Evolutionary conservation across 768 basidiomycete genomes (phyloP).

Genomic region (Rhizopogon rudus): DNA sequence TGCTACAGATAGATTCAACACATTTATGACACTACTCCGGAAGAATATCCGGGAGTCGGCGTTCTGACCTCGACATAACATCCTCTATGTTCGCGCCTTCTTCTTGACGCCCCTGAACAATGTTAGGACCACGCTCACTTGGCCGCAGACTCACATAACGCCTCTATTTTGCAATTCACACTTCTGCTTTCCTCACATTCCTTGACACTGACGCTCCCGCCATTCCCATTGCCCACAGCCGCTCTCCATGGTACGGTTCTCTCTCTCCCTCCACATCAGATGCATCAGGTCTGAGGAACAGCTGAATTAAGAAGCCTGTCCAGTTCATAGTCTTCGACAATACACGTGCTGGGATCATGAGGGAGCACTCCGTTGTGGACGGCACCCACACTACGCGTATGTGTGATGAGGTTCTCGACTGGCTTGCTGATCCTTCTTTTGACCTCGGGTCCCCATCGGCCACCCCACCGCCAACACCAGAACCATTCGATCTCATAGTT

Average conservation of each 20-base stretch:
- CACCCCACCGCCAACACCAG: constrained; percentile 27
- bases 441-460: constrained; percentile 45
- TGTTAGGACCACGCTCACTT: constrained; percentile 61
- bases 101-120: background rate
- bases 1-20: constrained; percentile 62
- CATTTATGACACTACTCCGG: constrained; percentile 60
- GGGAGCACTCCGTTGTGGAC: constrained; percentile 92
- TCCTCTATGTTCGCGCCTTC: background rate
- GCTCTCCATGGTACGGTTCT: constrained; percentile 63
- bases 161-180: constrained; percentile 71
- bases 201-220: constrained; percentile 57
- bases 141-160: constrained; percentile 55
- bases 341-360: constrained; percentile 78
- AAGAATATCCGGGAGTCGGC: constrained; percentile 70
- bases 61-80: constrained; percentile 67
- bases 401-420: constrained; percentile 63
- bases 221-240: constrained; percentile 56
- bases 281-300: constrained; percentile 57
- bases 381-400: constrained; percentile 77
- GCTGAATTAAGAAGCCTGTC: constrained; percentile 88
- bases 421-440: constrained; percentile 55
- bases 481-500: constrained; percentile 53
- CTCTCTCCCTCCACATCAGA: constrained; percentile 9
- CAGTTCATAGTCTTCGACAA: constrained; percentile 87
- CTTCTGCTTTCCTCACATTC: constrained; percentile 79